Conservation (phyloP, 352 stramenopile genomes). For the Phytophthora crassamura region DNA sequence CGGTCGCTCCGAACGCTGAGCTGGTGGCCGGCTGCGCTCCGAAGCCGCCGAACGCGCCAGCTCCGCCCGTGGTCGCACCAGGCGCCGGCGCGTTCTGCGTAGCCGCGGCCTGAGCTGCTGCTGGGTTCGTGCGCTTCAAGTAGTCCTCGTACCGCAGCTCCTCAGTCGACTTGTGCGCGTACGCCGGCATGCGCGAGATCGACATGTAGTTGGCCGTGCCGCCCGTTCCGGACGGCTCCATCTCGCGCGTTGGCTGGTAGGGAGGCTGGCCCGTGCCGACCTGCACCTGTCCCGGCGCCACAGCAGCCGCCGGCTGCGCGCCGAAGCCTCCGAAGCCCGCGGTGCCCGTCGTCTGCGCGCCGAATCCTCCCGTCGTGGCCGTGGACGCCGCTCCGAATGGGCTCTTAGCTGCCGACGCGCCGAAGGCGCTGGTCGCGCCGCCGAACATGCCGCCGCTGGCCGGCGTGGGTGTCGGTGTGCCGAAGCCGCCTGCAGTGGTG, state of each 20-base stretch:
- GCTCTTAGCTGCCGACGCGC: constrained; percentile 49
- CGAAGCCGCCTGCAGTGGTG: constrained; percentile 42
- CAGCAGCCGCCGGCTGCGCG: constrained; percentile 24
- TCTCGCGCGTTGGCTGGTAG: constrained; percentile 73
- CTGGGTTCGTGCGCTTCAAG: constrained; percentile 74
- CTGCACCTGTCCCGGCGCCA: constrained; percentile 41
- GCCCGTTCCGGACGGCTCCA: constrained; percentile 63
- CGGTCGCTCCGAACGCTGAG: constrained; percentile 52
- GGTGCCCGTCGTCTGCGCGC: constrained; percentile 39
- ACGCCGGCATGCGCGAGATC: constrained; percentile 75
- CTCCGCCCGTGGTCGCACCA: constrained; percentile 38
- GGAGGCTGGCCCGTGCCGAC: constrained; percentile 77
- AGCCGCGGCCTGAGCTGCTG: constrained; percentile 48
- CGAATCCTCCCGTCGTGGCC: constrained; percentile 55
- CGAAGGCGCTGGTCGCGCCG: constrained; percentile 41
- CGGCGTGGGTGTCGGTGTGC: constrained; percentile 24
- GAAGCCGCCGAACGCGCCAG: constrained; percentile 56
- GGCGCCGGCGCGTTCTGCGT: constrained; percentile 53
- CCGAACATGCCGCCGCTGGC: constrained; percentile 58
- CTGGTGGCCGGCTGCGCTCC: constrained; percentile 34
- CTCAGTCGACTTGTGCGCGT: constrained; percentile 78
- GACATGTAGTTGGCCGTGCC: constrained; percentile 68
- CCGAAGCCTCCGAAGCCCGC: constrained; percentile 55
- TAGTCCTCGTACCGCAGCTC: constrained; percentile 85
- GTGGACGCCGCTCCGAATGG: constrained; percentile 49